Conservation (phyloP, 2,329 filamentous ascomycete genomes). For the Cryphonectria parasitica region DNA sequence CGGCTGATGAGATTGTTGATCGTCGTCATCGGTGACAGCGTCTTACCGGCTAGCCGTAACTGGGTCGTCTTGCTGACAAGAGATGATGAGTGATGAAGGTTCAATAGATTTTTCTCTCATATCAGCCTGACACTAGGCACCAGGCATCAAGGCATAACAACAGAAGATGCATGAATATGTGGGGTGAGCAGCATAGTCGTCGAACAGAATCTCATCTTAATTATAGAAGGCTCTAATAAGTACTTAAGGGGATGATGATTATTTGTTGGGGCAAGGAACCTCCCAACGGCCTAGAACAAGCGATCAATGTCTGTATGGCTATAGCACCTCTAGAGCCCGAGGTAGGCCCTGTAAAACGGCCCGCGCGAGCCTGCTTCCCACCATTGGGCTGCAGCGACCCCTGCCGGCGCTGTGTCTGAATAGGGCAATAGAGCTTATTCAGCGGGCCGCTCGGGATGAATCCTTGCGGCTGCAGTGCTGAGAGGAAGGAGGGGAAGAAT, state of each 20-base stretch:
- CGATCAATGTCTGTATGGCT: too few relatives aligned
- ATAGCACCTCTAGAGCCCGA: too few relatives aligned
- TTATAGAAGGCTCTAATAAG: neutral
- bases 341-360: too few relatives aligned
- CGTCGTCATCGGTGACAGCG: neutral
- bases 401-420: neutral
- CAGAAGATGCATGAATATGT: neutral
- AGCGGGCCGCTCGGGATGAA: constrained; percentile 1
- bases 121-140: neutral
- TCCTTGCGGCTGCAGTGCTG: constrained; percentile 5
- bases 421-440: constrained; percentile 4
- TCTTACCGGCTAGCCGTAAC: neutral
- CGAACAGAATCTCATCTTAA: neutral
- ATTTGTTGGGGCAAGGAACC: too few relatives aligned
- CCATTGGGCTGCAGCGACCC: neutral
- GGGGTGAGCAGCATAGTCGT: too few relatives aligned
- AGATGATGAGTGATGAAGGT: neutral
- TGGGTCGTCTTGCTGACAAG: constrained; percentile 1
- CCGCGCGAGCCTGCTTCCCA: neutral
- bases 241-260: too few relatives aligned
- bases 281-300: too few relatives aligned
- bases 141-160: neutral
- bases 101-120: neutral
- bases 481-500: neutral
- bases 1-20: neutral